These are phyloP conservation scores for Imleria badia DNA, from an alignment of 768 basidiomycete genomes.

Conservation along the genomic window DNA sequence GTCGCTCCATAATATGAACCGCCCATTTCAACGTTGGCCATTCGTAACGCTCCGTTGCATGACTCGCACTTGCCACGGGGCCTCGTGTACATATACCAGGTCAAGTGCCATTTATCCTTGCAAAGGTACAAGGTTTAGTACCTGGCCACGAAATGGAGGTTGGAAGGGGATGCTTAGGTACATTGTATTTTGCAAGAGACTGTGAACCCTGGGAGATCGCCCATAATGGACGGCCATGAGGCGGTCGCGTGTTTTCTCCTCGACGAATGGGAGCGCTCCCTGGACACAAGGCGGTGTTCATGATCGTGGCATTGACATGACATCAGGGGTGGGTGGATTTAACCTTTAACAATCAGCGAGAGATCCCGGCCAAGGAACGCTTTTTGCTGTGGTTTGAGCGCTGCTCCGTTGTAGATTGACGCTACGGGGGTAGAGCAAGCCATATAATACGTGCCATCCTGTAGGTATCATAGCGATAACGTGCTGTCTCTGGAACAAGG, in stretches of 20 bases:
- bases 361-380: constrained; percentile 16
- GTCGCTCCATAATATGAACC: not conserved
- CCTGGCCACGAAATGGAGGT: constrained; percentile 18
- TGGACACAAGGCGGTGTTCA: constrained; percentile 13
- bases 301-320: constrained; percentile 8
- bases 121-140: constrained; percentile 6
- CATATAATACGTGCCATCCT: constrained; percentile 17
- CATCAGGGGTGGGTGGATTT: constrained; percentile 22
- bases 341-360: constrained; percentile 20
- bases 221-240: constrained; percentile 27
- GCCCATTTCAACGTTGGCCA: constrained; percentile 3
- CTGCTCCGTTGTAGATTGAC: not conserved
- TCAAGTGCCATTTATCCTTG: not conserved
- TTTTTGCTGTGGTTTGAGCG: constrained; percentile 5
- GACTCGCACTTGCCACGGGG: not conserved
- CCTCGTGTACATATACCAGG: not conserved
- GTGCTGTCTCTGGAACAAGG: not conserved
- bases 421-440: not conserved
- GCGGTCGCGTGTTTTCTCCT: constrained; percentile 24
- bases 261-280: not conserved
- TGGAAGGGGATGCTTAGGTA: not conserved
- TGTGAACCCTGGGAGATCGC: constrained; percentile 5
- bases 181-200: not conserved
- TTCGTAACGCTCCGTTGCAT: constrained; percentile 5
- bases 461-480: constrained; percentile 11